A percentile compares a stretch with the other conserved stretches of the same genome.
phyloP scores from a whole-genome alignment of 371 early-diverging fungal genomes.

The Entomophthora muscae region DNA sequence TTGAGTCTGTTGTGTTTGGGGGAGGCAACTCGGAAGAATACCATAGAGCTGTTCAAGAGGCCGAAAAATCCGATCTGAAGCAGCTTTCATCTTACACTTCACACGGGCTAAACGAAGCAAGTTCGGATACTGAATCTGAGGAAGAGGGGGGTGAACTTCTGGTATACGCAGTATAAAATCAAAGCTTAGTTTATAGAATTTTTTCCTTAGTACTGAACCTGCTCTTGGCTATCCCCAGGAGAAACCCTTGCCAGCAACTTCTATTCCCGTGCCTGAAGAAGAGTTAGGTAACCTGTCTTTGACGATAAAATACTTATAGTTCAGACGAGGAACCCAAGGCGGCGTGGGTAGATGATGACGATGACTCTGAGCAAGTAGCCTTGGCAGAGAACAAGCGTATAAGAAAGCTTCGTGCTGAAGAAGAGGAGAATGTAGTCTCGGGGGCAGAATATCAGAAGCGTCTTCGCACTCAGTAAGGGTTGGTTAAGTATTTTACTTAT shows the following conservation, averaged over 20 bases:
- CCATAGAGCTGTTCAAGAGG: not conserved
- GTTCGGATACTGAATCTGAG: not conserved
- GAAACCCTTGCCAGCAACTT: too few relatives aligned
- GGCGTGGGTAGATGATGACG: slow-evolving; percentile 68
- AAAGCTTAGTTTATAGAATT: not conserved
- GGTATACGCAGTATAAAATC: not conserved
- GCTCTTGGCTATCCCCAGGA: too few relatives aligned
- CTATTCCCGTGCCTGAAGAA: too few relatives aligned
- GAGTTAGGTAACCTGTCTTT: too few relatives aligned
- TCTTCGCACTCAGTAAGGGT: slow-evolving; percentile 53
- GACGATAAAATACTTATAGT: too few relatives aligned
- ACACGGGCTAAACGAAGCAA: too few relatives aligned
- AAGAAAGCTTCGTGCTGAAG: slow-evolving; percentile 55
- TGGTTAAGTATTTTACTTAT: not conserved
- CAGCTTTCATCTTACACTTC: too few relatives aligned
- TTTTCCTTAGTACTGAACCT: not conserved
- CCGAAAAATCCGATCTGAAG: not conserved
- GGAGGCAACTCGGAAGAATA: not conserved
- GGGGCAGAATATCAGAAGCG: slow-evolving; percentile 66
- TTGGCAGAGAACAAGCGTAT: slow-evolving; percentile 32
- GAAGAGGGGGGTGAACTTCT: not conserved
- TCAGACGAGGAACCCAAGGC: slow-evolving; percentile 13
- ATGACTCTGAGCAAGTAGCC: slow-evolving; percentile 39
- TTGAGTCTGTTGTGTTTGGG: not conserved
- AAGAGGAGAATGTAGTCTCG: slow-evolving; percentile 48